A percentile compares a stretch with the other conserved stretches of the same genome.
Conservation (phyloP, 2,329 filamentous ascomycete genomes). For the Dactylellina cionopaga region DNA sequence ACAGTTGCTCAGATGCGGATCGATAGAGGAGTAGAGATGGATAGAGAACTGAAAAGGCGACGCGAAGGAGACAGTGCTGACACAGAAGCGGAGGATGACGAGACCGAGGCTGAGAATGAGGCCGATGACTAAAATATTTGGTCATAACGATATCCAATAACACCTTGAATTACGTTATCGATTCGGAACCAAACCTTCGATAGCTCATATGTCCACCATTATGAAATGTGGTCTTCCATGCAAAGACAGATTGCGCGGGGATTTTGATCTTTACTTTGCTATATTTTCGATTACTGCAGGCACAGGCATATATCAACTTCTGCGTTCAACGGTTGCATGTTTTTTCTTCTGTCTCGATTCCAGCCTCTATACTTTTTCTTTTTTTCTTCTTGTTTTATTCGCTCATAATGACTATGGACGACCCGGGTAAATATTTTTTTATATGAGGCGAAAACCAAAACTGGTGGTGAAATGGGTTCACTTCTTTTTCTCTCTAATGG, state of each 20-base stretch:
- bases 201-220: not conserved
- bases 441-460: slow-evolving; percentile 47
- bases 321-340: slow-evolving; percentile 19
- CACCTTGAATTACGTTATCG: not conserved
- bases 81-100: slow-evolving; percentile 47
- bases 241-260: not conserved
- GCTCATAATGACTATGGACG: slow-evolving; percentile 49
- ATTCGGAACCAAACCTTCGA: too few species aligned
- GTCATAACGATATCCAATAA: not conserved
- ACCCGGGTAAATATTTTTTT: slow-evolving; percentile 41
- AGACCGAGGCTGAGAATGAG: slow-evolving; percentile 43
- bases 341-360: slow-evolving; percentile 9
- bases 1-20: slow-evolving; percentile 73
- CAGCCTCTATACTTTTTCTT: not conserved
- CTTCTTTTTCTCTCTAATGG: slow-evolving; percentile 26
- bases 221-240: too few species aligned
- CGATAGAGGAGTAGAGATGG: slow-evolving; percentile 61
- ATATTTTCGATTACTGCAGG: slow-evolving; percentile 38
- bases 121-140: slow-evolving; percentile 9
- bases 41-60: slow-evolving; percentile 38
- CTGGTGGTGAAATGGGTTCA: slow-evolving; percentile 29
- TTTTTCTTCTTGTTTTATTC: slow-evolving; percentile 2
- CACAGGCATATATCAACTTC: slow-evolving; percentile 38
- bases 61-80: slow-evolving; percentile 49
- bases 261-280: slow-evolving; percentile 12